Base-by-base conservation (phyloP, 2,329 filamentous ascomycete species). In the Westerdykella sp. region DNA sequence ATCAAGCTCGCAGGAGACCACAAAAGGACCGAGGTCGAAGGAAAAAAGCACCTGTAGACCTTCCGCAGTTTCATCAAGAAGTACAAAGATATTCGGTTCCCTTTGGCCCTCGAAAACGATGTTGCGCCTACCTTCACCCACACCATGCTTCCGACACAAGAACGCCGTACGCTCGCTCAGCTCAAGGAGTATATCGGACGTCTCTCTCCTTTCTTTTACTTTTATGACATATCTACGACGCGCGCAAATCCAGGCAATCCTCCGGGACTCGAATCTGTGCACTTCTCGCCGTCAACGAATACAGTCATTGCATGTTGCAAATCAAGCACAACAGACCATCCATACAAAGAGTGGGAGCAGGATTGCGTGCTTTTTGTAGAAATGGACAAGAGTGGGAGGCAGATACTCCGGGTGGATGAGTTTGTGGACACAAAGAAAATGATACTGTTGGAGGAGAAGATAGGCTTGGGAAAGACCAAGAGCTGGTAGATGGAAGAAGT, bases 341-440 rank as follows among this genome's bases (percentile, higher is more conserved):
- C 14, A 43, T 61, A 16, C 18, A 6, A 21, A 6, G 6, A 21
- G 39, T 54, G 0, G 48, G 48, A 52, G 13, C 41, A 43, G 11
- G 56, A 62, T 39, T 51, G 49, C 37, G 53, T 62, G 21, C 35
- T 59, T 9, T 54, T 60, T 23, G 51, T 60, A 4, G 50, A 47
- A 44, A 41, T 59, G 50, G 58, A 48, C 38, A 40, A 35, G 34
- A 50, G 51, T n/a, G 59, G 56, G 1, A 51, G 41, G 43, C 50
- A 46, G 34, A 50, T 65, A 14, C 45, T 52, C 15, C 55, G 55
- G 36, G 42, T 62, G 37, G 53, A 48, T 38, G 60, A 74, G 59
- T 73, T 73, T 54, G 67, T 73, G 40, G 64, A 73, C 45, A 70
- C 67, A 36, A 55, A 47, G 18, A 65, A 60, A 47, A 61, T 60